Evolutionary conservation across 2,329 filamentous ascomycete species (phyloP).

Genomic region (Pseudopyricularia javanii): DNA sequence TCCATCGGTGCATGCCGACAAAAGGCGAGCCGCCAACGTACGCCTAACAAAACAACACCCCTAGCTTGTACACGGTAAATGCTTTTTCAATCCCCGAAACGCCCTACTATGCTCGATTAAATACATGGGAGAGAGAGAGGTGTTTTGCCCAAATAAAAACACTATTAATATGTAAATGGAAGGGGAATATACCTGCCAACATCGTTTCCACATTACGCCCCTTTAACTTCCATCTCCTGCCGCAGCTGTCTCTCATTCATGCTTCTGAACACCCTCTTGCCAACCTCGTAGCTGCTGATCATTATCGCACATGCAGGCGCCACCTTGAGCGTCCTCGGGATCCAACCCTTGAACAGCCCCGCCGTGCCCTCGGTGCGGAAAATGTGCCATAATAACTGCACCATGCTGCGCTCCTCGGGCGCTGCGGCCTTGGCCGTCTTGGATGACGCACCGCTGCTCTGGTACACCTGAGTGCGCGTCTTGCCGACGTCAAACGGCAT

Average conservation of each 20-base stretch:
- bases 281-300: slow-evolving; percentile 96
- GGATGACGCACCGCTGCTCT: slow-evolving; percentile 33
- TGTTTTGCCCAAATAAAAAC: neutral
- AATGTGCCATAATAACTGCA: slow-evolving; percentile 78
- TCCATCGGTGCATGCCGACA: too few species aligned
- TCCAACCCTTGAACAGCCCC: slow-evolving; percentile 85
- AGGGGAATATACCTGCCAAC: neutral
- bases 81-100: neutral
- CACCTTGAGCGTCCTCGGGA: slow-evolving; percentile 83
- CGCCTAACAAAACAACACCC: neutral
- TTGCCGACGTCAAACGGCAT: slow-evolving; percentile 97
- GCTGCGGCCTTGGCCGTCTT: slow-evolving; percentile 22
- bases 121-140: neutral
- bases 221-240: slow-evolving; percentile 8
- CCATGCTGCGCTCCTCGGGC: slow-evolving; percentile 70
- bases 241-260: slow-evolving; percentile 47
- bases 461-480: slow-evolving; percentile 79
- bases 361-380: slow-evolving; percentile 70
- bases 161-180: neutral
- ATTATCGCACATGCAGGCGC: slow-evolving; percentile 96
- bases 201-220: neutral
- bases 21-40: too few species aligned
- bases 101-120: neutral
- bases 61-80: neutral
- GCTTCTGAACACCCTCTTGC: slow-evolving; percentile 72